A percentile compares a stretch with the other conserved stretches of the same genome.
phyloP scores from a whole-genome alignment of 495 filamentous ascomycete genomes.

The Neurospora sp. region DNA sequence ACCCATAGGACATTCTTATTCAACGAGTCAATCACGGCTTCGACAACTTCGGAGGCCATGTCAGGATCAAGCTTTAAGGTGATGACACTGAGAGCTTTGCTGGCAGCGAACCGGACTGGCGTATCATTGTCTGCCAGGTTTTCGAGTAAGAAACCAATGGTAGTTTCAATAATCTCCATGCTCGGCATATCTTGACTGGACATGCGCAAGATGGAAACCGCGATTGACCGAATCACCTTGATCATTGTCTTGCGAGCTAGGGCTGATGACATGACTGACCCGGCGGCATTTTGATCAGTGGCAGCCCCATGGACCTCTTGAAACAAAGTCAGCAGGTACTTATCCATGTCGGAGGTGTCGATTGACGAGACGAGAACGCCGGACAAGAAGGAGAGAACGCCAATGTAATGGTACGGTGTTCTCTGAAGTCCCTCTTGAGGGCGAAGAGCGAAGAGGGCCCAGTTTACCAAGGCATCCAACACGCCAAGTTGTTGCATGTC shows the following conservation, averaged over 20 bases:
- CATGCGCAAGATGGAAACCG: slow-evolving; percentile 48
- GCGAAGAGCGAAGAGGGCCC: slow-evolving; percentile 52
- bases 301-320: slow-evolving; percentile 35
- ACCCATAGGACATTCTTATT: slow-evolving; percentile 66
- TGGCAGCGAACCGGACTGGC: slow-evolving; percentile 77
- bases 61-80: slow-evolving; percentile 64
- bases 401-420: slow-evolving; percentile 50
- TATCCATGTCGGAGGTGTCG: slow-evolving; percentile 42
- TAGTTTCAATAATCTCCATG: slow-evolving; percentile 56
- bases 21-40: slow-evolving; percentile 67
- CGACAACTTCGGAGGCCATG: slow-evolving; percentile 76
- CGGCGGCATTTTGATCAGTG: slow-evolving; percentile 29
- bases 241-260: slow-evolving; percentile 68
- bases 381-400: slow-evolving; percentile 67
- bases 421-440: slow-evolving; percentile 17
- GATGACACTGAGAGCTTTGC: slow-evolving; percentile 84
- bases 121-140: slow-evolving; percentile 74
- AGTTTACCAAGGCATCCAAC: slow-evolving; percentile 50
- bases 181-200: slow-evolving; percentile 29
- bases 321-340: slow-evolving; percentile 35
- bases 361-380: slow-evolving; percentile 48
- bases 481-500: slow-evolving; percentile 80
- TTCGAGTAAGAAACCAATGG: slow-evolving; percentile 61
- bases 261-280: slow-evolving; percentile 51
- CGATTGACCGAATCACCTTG: slow-evolving; percentile 69